phyloP scores from a whole-genome alignment of 1,139 yeast species.

The Suhomyces atakaporum region DNA sequence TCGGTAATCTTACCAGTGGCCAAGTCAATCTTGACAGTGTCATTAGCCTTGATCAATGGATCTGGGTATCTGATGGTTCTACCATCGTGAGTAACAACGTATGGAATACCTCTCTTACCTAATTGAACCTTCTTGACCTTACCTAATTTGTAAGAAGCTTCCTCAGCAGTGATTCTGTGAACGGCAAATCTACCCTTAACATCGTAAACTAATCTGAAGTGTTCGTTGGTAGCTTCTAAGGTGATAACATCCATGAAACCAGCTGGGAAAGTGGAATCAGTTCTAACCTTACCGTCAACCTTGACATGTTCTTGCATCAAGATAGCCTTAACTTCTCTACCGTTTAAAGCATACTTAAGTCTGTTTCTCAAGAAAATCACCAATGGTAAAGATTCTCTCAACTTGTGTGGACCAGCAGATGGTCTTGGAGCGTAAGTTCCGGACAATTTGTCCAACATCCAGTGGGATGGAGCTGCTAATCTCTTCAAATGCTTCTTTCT shows the following conservation, averaged over 20 bases:
- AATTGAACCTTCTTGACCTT: constrained; percentile 97
- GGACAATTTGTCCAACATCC: constrained; percentile 99
- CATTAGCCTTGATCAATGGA: constrained; percentile 93
- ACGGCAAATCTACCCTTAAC: constrained; percentile 98
- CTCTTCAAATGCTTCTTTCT: constrained; percentile 97
- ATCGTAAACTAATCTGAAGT: constrained; percentile 98
- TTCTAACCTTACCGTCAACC: constrained; percentile 99
- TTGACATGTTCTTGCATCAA: constrained; percentile 98
- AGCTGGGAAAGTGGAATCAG: constrained; percentile 97
- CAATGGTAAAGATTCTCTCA: constrained; percentile 98
- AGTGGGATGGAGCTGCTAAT: constrained; percentile 99
- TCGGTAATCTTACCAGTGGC: constrained; percentile 94
- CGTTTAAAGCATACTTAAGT: constrained; percentile 98
- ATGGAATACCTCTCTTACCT: constrained; percentile 98
- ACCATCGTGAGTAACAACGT: constrained; percentile 98
- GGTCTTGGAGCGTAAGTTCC: constrained; percentile 99
- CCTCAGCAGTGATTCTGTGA: constrained; percentile 98
- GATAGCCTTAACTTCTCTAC: constrained; percentile 99
- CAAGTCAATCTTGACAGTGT: constrained; percentile 94
- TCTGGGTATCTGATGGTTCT: constrained; percentile 99
- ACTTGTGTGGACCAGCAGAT: constrained; percentile 99
- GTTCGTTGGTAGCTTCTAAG: constrained; percentile 96
- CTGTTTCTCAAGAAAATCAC: constrained; percentile 98
- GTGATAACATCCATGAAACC: constrained; percentile 99
- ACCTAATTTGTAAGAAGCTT: constrained; percentile 96